Base-by-base conservation (phyloP, 768 basidiomycete species). In the Lyophyllum semitale region DNA sequence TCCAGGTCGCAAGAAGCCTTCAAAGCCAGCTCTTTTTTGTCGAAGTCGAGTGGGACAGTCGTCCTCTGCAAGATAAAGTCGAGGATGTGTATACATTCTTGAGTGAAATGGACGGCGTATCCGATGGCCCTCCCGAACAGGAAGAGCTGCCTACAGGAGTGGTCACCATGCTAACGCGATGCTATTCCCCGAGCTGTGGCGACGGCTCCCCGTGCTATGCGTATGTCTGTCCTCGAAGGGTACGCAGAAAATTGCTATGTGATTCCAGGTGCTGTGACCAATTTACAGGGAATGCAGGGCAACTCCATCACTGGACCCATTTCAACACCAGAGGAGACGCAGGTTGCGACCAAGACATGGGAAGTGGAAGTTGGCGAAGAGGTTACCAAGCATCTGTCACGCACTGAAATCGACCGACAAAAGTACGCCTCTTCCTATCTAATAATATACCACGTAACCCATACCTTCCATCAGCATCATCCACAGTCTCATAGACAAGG, bases 11-110 rank as follows among this genome's bases (percentile, higher is more conserved):
- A 4, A 86, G 93, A 35, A 92, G 91, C 54, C 77, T 98, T 33
- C 95, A 98, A 66, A 88, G 84, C 55, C 93, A 96, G 67, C 80
- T 98, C 4, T 98, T 94, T 78, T 95, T 97, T 71, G 93, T 93
- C 66, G 96, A 98, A 68, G 95, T 98, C 7, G 95, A 98, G 66
- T 96, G 95, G 92, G 93, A 90, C 27, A 85, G 87, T 47, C 84
- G 87, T 18, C 78, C 87, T 1, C 72, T 97, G 51, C 84, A 89
- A 53, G 94, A 95, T 64, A 87, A 90, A 3, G 90, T 95, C 4
- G 94, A 95, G 64, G 93, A 95, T 58, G 94, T 97, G 6, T 97
- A 91, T 73, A 91, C 89, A 79, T 96, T 97, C 70, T 76, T 92
- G 65, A 93, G 93, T 54, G 94, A 95, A 59, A 78, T 82, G 35